Conservation (phyloP, 1,284 basidiomycete species). For the Ceratobasidium sp. region DNA sequence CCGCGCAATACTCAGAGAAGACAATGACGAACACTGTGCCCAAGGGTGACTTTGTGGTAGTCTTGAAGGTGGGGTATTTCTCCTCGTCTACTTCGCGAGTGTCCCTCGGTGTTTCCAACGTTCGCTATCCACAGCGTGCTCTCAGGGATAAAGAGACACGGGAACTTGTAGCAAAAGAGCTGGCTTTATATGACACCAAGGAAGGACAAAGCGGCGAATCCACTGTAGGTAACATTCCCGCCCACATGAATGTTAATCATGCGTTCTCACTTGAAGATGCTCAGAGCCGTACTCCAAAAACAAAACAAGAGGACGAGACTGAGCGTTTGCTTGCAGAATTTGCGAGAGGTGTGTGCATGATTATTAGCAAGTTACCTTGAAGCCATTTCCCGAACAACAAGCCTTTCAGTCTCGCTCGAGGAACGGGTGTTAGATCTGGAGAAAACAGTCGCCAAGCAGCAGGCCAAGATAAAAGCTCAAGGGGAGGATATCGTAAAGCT, state of each 20-base stretch:
- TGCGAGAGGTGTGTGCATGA: neutral
- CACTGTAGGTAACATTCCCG: neutral
- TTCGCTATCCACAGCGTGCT: neutral
- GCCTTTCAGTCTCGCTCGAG: neutral
- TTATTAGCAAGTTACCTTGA: too few species aligned
- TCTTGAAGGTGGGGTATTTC: neutral
- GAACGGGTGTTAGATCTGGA: neutral
- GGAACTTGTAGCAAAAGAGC: slow-evolving; percentile 5
- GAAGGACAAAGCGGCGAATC: neutral
- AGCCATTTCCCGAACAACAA: neutral
- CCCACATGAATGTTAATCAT: neutral
- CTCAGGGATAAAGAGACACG: slow-evolving; percentile 9
- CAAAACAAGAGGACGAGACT: neutral
- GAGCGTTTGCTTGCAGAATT: neutral
- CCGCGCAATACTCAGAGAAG: too few species aligned
- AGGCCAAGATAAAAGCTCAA: neutral
- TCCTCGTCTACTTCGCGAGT: neutral
- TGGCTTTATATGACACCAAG: neutral
- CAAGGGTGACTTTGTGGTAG: neutral
- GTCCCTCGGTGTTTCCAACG: too few species aligned
- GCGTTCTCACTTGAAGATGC: neutral
- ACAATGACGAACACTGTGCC: neutral
- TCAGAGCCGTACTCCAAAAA: neutral
- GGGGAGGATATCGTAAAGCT: neutral
- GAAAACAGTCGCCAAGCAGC: slow-evolving; percentile 6